Base-by-base conservation (phyloP, 441 rosid species). In the Manihot esculenta region DNA sequence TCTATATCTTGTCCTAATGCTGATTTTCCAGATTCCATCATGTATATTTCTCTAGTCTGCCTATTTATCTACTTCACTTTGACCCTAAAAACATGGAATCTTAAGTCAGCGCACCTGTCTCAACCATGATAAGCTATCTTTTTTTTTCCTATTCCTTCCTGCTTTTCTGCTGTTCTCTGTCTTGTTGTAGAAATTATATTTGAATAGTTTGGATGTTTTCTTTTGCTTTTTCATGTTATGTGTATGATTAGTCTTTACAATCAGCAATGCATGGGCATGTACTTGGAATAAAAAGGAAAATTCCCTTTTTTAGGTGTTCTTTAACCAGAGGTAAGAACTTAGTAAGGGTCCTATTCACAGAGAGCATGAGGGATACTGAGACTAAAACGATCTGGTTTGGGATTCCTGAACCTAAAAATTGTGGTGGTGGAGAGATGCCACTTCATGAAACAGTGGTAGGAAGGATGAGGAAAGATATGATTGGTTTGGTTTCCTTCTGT, bases 401-500 rank as follows among this genome's bases (percentile, higher is more conserved):
- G 5, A 56, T 24, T 56, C 1, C 13, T 26, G 18, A 24, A 56
- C 38, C 38, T 14, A 13, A 56, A 56, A 27, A 7, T 30, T 33
- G 23, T 33, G n/a, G 3, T 10, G 64, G 47, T 10, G 20, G 55
- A 3, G 59, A 50, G 21, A 56, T 56, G 7, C 61, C 0, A 13
- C 38, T 24, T 56, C 18, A 8, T 30, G 41, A 58, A n/a, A 47
- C 41, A 27, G 23, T 18, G 64, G 21, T 4, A 35, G 30, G 27
- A 30, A 50, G 58, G 73, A 48, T n/a, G 57, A 30, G 15, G 65
- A 24, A 38, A 61, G 33, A 71, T 17, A 9, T 35, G 59, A 38
- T 62, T 11, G 51, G 20, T 35, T 62, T 11, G 51, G 20, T 35
- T 33, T 1, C 18, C 10, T 6, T 11, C 1, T 17, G 21, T 42